Evolutionary conservation across 2,329 filamentous ascomycete genomes (phyloP).

Genomic region (Penicillium janthinellum): DNA sequence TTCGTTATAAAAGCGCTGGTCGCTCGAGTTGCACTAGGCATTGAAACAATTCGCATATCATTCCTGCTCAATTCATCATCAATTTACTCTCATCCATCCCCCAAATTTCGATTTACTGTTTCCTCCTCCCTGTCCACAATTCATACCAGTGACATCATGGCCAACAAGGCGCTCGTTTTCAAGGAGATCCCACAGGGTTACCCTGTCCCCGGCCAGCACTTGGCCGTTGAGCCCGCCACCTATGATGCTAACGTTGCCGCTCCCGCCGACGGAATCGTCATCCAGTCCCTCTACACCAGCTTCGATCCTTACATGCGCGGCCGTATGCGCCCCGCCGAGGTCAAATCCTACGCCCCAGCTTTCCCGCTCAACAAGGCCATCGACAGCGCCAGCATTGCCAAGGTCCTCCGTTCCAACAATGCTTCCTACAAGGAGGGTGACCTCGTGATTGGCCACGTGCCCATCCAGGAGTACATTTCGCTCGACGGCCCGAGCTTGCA

Average conservation of each 20-base stretch:
- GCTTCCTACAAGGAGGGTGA: conserved; percentile 68
- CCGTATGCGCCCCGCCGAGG: conserved; percentile 67
- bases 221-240: conserved; percentile 65
- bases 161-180: conserved; percentile 76
- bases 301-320: conserved; percentile 86
- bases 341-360: conserved; percentile 68
- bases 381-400: conserved; percentile 63
- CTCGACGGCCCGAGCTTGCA: conserved; percentile 53
- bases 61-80: neutral
- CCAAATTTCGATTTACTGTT: neutral
- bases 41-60: neutral
- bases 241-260: conserved; percentile 63
- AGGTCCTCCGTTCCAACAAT: conserved; percentile 70
- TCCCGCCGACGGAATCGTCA: conserved; percentile 66
- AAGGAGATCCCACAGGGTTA: conserved; percentile 66
- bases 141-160: conserved; percentile 26
- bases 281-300: conserved; percentile 72
- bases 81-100: neutral
- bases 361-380: conserved; percentile 67
- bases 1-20: conserved; percentile 12
- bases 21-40: neutral
- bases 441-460: conserved; percentile 59
- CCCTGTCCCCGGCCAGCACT: conserved; percentile 70
- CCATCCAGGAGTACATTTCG: conserved; percentile 69
- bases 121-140: neutral